These are phyloP conservation scores for Talaromyces nanjingensis DNA, from an alignment of 495 filamentous ascomycete genomes.

Conservation along the genomic window DNA sequence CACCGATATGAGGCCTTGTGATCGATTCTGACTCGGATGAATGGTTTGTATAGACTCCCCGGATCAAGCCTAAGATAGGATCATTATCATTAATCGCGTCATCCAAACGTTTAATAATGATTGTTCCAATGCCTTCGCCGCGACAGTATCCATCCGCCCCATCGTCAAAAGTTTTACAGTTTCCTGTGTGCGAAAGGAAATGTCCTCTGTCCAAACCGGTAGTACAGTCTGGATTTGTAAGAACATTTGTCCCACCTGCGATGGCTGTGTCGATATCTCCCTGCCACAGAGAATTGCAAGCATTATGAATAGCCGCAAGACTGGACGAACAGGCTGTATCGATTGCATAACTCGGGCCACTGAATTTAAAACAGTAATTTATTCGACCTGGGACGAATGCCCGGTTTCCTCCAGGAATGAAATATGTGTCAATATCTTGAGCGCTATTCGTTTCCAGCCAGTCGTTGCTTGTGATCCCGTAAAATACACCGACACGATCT, in stretches of 20 bases:
- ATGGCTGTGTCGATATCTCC: conserved; percentile 81
- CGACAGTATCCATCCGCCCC: conserved; percentile 73
- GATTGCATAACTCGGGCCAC: conserved; percentile 74
- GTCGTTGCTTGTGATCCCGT: conserved; percentile 29
- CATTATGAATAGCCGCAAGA: conserved; percentile 74
- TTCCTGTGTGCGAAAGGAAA: conserved; percentile 74
- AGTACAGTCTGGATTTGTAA: conserved; percentile 82
- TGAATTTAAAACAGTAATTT: conserved; percentile 83
- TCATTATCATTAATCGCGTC: conserved; percentile 72
- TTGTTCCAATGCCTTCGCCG: conserved; percentile 61
- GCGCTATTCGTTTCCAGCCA: conserved; percentile 26
- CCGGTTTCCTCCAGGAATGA: conserved; percentile 28
- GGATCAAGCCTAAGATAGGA: conserved; percentile 61
- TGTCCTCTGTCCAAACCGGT: conserved; percentile 75
- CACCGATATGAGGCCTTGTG: conserved; percentile 66
- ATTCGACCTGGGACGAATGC: conserved; percentile 53
- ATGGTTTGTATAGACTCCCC: conserved; percentile 64
- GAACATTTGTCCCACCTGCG: conserved; percentile 70
- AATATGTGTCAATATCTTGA: conserved; percentile 34
- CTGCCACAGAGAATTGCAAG: conserved; percentile 75
- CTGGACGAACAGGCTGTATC: conserved; percentile 89
- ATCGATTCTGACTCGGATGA: conserved; percentile 70
- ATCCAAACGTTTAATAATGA: conserved; percentile 69
- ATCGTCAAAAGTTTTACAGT: conserved; percentile 75
- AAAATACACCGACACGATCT: conserved; percentile 30